Evolutionary conservation across 2,329 filamentous ascomycete genomes (phyloP).

Genomic region (Epichloe elymi): DNA sequence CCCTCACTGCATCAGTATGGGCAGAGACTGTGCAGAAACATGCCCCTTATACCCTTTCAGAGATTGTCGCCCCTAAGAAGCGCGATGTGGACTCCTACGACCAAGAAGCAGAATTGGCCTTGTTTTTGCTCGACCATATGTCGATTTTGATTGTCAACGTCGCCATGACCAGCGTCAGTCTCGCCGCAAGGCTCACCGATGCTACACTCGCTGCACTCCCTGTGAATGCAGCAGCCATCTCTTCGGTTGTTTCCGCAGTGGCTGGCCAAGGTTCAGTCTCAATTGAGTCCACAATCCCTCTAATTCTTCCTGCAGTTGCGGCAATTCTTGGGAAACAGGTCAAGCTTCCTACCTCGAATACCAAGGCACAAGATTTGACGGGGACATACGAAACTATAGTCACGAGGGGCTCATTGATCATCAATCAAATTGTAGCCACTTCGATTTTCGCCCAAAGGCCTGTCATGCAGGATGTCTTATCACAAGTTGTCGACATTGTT

Average conservation of each 20-base stretch:
- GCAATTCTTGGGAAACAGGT: constrained; percentile 7
- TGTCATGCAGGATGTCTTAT: constrained; percentile 9
- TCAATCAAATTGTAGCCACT: constrained; percentile 10
- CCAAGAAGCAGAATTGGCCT: background rate
- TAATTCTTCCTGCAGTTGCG: constrained; percentile 13
- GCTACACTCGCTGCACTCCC: constrained; percentile 10
- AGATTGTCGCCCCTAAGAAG: background rate
- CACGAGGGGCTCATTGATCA: constrained; percentile 9
- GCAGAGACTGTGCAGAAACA: background rate
- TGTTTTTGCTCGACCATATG: constrained; percentile 10
- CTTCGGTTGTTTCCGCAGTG: constrained; percentile 8
- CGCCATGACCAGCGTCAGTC: constrained; percentile 8
- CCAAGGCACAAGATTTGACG: constrained; percentile 1
- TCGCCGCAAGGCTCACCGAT: constrained; percentile 12
- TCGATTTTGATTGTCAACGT: constrained; percentile 10
- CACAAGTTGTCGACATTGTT: constrained; percentile 11
- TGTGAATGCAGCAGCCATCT: constrained; percentile 8
- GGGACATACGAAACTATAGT: constrained; percentile 9
- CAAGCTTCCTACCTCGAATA: background rate
- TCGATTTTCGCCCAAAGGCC: constrained; percentile 3
- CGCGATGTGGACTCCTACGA: background rate
- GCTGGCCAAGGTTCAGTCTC: constrained; percentile 8
- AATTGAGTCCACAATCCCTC: constrained; percentile 7
- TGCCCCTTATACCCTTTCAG: background rate
- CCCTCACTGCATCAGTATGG: background rate